Evolutionary conservation across 2,329 filamentous ascomycete genomes (phyloP), one percentile per base, ranked within the genome.

Genomic region (Setomelanomma holmii): DNA sequence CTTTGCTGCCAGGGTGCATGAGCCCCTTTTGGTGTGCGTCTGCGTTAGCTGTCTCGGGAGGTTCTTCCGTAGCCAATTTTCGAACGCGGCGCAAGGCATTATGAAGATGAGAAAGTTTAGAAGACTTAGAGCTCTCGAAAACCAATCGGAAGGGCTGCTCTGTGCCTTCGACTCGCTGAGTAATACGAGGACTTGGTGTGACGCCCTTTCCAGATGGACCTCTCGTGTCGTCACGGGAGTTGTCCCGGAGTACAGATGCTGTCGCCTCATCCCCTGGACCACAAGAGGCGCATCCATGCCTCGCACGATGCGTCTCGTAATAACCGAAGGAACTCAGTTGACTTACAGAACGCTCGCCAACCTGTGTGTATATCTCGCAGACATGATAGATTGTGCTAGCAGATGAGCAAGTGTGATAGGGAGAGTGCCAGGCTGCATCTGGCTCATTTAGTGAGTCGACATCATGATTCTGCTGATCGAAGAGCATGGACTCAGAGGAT

Each of bases 401-500:
- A n/a, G n/a, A n/a, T n/a, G n/a, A n/a, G n/a, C n/a, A n/a, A n/a
- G n/a, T n/a, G n/a, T n/a, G n/a, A n/a, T n/a, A n/a, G n/a, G n/a
- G n/a, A n/a, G n/a, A n/a, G n/a, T n/a, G n/a, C n/a, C n/a, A n/a
- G n/a, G n/a, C n/a, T n/a, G n/a, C n/a, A n/a, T n/a, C n/a, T n/a
- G n/a, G n/a, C n/a, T n/a, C n/a, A n/a, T 39, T 40, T 27, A 19
- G 27, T 40, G 41, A 46, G 39, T 42, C 45, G 54, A 53, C 51
- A 45, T 59, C 51, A 30, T 48, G 17, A 19, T 40, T 42, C 45
- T 68, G 56, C 42, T 70, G 58, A 43, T 73, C 72, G 45, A 76
- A 71, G 8, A 75, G 62, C 71, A 76, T 75, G 20, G 61, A 47
- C 24, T 74, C 71, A 7, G 72, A 73, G 14, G 63, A 69, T 34